Base-by-base conservation (phyloP, 1,284 basidiomycete genomes). In the Boletellus deceptivus region DNA sequence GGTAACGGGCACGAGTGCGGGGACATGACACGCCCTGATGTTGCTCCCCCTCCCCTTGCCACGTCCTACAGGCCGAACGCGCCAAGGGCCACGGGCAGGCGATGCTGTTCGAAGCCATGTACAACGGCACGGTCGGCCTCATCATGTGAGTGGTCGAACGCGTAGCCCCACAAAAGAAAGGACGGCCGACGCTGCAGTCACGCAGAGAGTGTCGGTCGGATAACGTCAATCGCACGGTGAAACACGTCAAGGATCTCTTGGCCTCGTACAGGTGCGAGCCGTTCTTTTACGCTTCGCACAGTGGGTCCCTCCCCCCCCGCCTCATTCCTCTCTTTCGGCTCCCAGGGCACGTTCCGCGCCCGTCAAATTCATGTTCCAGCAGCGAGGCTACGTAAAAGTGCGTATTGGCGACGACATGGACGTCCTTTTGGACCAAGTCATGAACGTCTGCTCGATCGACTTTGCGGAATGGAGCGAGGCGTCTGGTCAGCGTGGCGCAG, bases 341-440 rank as follows among this genome's bases (percentile, higher is more conserved):
- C 13, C n/a, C 55, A 91, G 89, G 24, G 84, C 82, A 31, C 86
- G 83, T 22, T 72, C 86, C 44, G 77, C 90, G 2, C 80, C 88
- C 2, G 88, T 91, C 14, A 78, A 79, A 43, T 93, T 85, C 68
- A 79, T 92, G 75, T 93, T 93, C 63, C 75, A 82, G 53, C 79
- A 83, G 47, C 77, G 80, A 63, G 90, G 88, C 10, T 71, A 77
- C 39, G 79, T 92, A 38, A 77, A 75, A 48, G 73, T 89, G n/a
- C 61, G 72, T 14, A 59, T 83, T 7, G 72, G 72, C 34, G 72
- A 72, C 29, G 74, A 78, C 47, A 76, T 78, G 56, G 72, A 74
- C 17, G 62, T 66, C 9, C 64, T 72, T 24, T 58, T 78, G 25
- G 81, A 82, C 46, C 62, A 67, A 31, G 60, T 84, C n/a, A 72